Evolutionary conservation across 179 eudicot species (phyloP), one percentile per base, ranked within the genome.

Genomic region (Silene noctiflora): DNA sequence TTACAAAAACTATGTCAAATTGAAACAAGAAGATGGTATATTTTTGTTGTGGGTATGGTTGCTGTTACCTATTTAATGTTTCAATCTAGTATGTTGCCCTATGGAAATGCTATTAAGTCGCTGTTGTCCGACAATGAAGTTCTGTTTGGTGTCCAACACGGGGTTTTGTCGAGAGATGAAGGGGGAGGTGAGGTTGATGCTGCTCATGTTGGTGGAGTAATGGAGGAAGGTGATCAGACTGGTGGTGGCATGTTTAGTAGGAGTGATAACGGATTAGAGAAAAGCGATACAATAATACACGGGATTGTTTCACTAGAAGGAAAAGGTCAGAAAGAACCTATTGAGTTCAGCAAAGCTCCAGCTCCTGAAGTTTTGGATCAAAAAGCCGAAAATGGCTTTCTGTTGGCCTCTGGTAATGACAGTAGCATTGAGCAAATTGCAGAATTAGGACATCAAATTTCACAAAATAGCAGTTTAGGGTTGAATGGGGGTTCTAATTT

Each of bases 41-140:
- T 88, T 48, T 76, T 88, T 20, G 67, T 89, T 69, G 81, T 89
- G 83, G 85, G 80, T 78, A 74, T 89, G 72, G 86, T 91, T 75
- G 90, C 88, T 39, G 3, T 88, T 12, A 84, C 94, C 77, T 89
- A 87, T 75, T 78, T 91, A 39, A 69, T 91, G 65, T 89, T 91
- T 76, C 94, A 88, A 71, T 80, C 84, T 46, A 70, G 88, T 53
- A 77, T 89, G 89, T 80, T 90, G 77, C 93, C 93, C 0, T 89
- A 87, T 80, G 89, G 87, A 9, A 83, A 72, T 80, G 85, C 86
- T 63, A 83, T 88, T 56, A 70, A 72, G 51, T 85, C 93, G 72
- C 76, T 87, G 59, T 79, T 88, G 25, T 87, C 92, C 7, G 77
- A 75, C 42, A 83, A 78, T 42, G 79, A 79, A 44, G 53, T 76